Evolutionary conservation across 2,329 filamentous ascomycete species (phyloP).

Genomic region (Lecanicillium sp.): DNA sequence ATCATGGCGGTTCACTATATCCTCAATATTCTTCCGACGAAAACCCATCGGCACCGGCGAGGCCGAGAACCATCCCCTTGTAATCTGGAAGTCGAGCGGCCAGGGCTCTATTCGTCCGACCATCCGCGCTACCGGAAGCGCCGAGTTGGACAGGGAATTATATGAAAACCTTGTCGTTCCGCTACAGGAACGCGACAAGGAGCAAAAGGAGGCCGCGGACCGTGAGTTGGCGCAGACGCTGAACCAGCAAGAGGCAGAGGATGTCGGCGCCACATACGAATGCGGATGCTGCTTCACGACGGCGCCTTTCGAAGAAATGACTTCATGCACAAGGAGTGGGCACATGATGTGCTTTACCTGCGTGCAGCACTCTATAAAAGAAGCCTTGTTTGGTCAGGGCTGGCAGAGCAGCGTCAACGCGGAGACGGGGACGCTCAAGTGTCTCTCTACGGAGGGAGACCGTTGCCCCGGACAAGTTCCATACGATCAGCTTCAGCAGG

Average conservation of each 20-base stretch:
- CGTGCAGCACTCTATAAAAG: slow-evolving; percentile 72
- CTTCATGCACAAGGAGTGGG: slow-evolving; percentile 60
- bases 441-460: slow-evolving; percentile 66
- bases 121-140: slow-evolving; percentile 59
- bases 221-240: slow-evolving; percentile 45
- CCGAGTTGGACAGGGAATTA: slow-evolving; percentile 58
- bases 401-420: slow-evolving; percentile 77
- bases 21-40: slow-evolving; percentile 62
- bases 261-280: slow-evolving; percentile 53
- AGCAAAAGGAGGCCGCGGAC: slow-evolving; percentile 45
- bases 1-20: slow-evolving; percentile 72
- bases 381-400: slow-evolving; percentile 88
- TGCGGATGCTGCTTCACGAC: slow-evolving; percentile 75
- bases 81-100: slow-evolving; percentile 54
- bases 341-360: slow-evolving; percentile 79
- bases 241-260: slow-evolving; percentile 55
- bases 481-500: slow-evolving; percentile 61
- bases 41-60: slow-evolving; percentile 49
- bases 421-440: slow-evolving; percentile 67
- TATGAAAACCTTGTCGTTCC: slow-evolving; percentile 52
- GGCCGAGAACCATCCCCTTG: slow-evolving; percentile 55
- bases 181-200: slow-evolving; percentile 38
- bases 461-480: slow-evolving; percentile 73
- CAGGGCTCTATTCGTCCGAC: slow-evolving; percentile 53
- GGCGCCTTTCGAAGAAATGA: slow-evolving; percentile 66